Evolutionary conservation across 2,329 filamentous ascomycete species (phyloP).

Genomic region (Tolypocladium tropicale): DNA sequence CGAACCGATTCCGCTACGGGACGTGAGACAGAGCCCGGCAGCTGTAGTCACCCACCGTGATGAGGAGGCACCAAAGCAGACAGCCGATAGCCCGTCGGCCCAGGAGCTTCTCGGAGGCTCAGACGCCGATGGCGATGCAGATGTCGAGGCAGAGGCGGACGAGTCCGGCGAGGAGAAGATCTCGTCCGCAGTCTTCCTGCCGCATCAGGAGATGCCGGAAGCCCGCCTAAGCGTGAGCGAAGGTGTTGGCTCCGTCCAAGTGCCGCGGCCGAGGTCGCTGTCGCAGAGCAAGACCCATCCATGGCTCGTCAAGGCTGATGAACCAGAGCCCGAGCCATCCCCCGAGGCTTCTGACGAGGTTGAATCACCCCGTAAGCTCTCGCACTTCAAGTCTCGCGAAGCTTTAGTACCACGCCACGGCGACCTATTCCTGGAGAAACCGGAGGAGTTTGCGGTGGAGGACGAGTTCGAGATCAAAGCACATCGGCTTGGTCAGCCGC

Average conservation of each 20-base stretch:
- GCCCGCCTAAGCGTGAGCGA: slow-evolving; percentile 18
- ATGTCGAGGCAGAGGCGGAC: slow-evolving; percentile 31
- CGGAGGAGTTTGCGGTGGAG: slow-evolving; percentile 29
- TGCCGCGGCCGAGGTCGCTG: slow-evolving; percentile 33
- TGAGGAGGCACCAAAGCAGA: slow-evolving; percentile 22
- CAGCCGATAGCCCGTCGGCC: slow-evolving; percentile 26
- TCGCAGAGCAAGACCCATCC: slow-evolving; percentile 30
- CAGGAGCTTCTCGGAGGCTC: slow-evolving; percentile 25
- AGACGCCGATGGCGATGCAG: slow-evolving; percentile 7
- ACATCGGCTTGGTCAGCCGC: slow-evolving; percentile 16
- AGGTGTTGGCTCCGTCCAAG: slow-evolving; percentile 29
- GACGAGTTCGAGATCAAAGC: slow-evolving; percentile 30
- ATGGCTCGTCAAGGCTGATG: slow-evolving; percentile 50
- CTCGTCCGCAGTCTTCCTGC: slow-evolving; percentile 74
- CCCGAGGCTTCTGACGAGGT: slow-evolving; percentile 13
- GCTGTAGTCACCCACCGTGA: slow-evolving; percentile 12
- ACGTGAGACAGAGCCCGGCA: slow-evolving; percentile 15
- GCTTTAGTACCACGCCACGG: slow-evolving; percentile 14
- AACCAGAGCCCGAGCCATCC: slow-evolving; percentile 27
- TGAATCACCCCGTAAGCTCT: slow-evolving; percentile 12
- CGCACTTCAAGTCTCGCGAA: slow-evolving; percentile 18
- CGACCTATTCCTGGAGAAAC: slow-evolving; percentile 22
- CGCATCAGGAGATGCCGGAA: slow-evolving; percentile 51
- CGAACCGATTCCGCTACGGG: slow-evolving; percentile 9
- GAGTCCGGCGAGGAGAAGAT: slow-evolving; percentile 75